A percentile compares a stretch with the other conserved stretches of the same genome.
These are phyloP conservation scores for Geranomyces variabilis DNA, from an alignment of 192 early-diverging fungal species.

Conservation along the genomic window DNA sequence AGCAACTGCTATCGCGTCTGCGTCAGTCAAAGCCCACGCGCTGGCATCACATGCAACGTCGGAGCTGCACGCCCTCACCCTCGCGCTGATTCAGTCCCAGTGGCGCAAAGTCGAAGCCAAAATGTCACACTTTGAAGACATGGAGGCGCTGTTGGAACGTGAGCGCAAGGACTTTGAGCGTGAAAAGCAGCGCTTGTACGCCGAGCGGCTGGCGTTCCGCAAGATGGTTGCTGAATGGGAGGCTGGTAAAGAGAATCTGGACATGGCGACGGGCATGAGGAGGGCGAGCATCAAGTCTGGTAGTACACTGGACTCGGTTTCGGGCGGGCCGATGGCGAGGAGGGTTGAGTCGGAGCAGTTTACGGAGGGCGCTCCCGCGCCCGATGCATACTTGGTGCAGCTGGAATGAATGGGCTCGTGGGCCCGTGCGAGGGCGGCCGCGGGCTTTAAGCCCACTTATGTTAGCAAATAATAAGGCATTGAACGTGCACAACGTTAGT, in stretches of 20 bases:
- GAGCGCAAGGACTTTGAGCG: slow-evolving; percentile 81
- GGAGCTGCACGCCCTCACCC: slow-evolving; percentile 81
- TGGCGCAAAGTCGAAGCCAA: slow-evolving; percentile 90
- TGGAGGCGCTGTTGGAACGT: slow-evolving; percentile 85
- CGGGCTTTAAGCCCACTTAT: no score
- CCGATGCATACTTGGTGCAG: no score
- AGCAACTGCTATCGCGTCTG: slow-evolving; percentile 86
- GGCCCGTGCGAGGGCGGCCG: no score
- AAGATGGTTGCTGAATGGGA: slow-evolving; percentile 16
- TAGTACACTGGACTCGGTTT: no score
- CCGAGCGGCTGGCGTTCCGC: slow-evolving; percentile 60
- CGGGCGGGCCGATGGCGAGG: no score
- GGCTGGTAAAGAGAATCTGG: background rate
- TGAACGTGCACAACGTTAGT: no score
- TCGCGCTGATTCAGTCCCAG: slow-evolving; percentile 83
- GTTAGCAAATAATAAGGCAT: no score
- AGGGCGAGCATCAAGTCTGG: no score
- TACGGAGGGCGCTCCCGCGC: no score
- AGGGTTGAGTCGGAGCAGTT: no score
- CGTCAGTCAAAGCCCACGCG: slow-evolving; percentile 84
- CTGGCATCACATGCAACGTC: slow-evolving; percentile 84
- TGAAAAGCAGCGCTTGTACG: slow-evolving; percentile 64
- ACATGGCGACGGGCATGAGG: no score
- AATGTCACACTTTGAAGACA: slow-evolving; percentile 89
- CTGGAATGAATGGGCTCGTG: no score